A percentile compares a stretch with the other conserved stretches of the same genome.
phyloP scores from a whole-genome alignment of 2,329 filamentous ascomycete genomes.

The Alternaria arborescens region DNA sequence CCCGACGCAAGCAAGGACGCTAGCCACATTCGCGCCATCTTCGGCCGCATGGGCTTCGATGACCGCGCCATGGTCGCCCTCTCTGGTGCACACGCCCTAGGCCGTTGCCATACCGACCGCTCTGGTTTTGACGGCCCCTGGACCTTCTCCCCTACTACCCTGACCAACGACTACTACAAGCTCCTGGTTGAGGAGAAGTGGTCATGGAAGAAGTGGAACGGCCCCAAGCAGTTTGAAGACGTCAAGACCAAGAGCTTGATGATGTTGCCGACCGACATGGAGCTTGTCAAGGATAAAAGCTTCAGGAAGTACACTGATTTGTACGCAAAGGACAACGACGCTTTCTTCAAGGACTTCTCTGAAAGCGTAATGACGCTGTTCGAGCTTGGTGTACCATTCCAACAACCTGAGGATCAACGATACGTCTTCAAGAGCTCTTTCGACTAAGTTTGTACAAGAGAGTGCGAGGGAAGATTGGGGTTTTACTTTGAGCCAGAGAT shows the following conservation, averaged over 20 bases:
- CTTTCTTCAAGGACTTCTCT: conserved; percentile 93
- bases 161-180: conserved; percentile 96
- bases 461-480: conserved; percentile 6
- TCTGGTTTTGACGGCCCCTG: conserved; percentile 87
- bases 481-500: conserved; percentile 33
- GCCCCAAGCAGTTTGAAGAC: conserved; percentile 90
- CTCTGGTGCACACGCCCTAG: conserved; percentile 80
- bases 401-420: conserved; percentile 57
- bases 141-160: conserved; percentile 77
- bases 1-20: conserved; percentile 82
- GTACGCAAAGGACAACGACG: conserved; percentile 89
- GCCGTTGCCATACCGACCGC: conserved; percentile 88
- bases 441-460: conserved; percentile 33
- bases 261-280: conserved; percentile 96
- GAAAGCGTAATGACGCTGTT: conserved; percentile 82
- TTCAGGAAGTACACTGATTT: conserved; percentile 83
- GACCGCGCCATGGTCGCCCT: conserved; percentile 96
- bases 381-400: conserved; percentile 92
- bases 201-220: conserved; percentile 96
- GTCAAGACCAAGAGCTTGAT: conserved; percentile 86
- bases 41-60: conserved; percentile 96
- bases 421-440: conserved; percentile 58
- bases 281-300: conserved; percentile 84
- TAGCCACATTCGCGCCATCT: conserved; percentile 86
- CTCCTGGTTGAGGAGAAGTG: conserved; percentile 92